A percentile compares a stretch with the other conserved stretches of the same genome.
phyloP scores from a whole-genome alignment of 108 stramenopile species.

The Tribonema minus region DNA sequence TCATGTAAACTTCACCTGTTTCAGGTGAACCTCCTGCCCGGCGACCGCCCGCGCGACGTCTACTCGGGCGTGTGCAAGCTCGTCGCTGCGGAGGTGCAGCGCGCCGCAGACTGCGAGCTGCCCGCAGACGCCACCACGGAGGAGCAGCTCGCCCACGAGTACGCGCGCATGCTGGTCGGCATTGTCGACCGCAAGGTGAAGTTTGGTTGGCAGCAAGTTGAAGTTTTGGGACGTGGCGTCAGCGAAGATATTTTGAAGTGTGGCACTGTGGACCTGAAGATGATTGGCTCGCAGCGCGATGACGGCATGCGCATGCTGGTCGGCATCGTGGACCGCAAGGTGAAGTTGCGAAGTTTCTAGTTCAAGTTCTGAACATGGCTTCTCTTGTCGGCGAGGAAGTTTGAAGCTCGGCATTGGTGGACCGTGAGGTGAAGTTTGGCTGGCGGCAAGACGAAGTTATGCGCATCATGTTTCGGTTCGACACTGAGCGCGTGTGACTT shows the following conservation, averaged over 20 bases:
- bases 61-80: slow-evolving; percentile 77
- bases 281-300: slow-evolving; percentile 25
- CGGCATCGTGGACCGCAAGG: slow-evolving; percentile 83
- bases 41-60: slow-evolving; percentile 90
- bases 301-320: slow-evolving; percentile 71
- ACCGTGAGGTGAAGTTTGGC: not conserved
- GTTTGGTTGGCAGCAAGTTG: no score
- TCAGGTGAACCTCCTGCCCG: slow-evolving; percentile 88
- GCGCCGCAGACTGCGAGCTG: slow-evolving; percentile 40
- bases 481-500: no score
- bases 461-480: slow-evolving; percentile 73
- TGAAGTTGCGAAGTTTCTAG: no score
- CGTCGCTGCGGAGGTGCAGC: slow-evolving; percentile 14
- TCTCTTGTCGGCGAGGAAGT: no score
- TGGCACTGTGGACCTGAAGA: not conserved
- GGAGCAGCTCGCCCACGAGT: slow-evolving; percentile 46
- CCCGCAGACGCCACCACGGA: slow-evolving; percentile 38
- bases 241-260: no score
- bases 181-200: slow-evolving; percentile 75
- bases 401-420: not conserved
- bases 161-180: slow-evolving; percentile 77
- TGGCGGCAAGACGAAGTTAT: slow-evolving; percentile 58
- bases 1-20: no score
- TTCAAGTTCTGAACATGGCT: no score
- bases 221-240: no score